A percentile compares a stretch with the other conserved stretches of the same genome.
phyloP scores from a whole-genome alignment of 495 filamentous ascomycete genomes.

The Tuber calosporum region DNA sequence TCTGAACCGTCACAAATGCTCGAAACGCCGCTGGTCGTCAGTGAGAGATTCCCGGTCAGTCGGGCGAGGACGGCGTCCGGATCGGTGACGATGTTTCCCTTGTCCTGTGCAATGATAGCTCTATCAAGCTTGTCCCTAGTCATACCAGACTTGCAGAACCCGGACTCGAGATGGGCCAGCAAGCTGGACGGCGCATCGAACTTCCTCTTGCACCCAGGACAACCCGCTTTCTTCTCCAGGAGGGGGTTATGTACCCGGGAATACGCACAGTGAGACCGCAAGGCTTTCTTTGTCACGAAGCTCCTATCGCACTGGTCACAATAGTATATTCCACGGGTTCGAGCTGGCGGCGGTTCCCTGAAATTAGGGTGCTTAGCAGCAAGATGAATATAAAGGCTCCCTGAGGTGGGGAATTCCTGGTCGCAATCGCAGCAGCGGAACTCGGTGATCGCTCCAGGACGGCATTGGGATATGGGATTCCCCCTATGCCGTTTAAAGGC shows the following conservation, averaged over 20 bases:
- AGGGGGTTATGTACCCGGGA: conserved; percentile 15
- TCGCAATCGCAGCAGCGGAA: conserved; percentile 27
- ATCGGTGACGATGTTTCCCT: conserved; percentile 27
- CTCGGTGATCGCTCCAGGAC: background rate
- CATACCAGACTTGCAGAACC: conserved; percentile 22
- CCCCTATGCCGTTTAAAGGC: background rate
- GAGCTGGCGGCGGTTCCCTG: conserved; percentile 7
- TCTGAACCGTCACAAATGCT: background rate
- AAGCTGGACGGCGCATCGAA: conserved; percentile 21
- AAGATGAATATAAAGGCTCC: conserved; percentile 6
- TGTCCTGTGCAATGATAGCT: conserved; percentile 28
- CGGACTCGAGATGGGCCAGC: conserved; percentile 26
- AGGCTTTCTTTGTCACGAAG: conserved; percentile 2
- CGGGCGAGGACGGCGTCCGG: conserved; percentile 11
- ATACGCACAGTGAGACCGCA: conserved; percentile 3
- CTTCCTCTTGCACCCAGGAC: conserved; percentile 16
- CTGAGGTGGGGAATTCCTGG: conserved; percentile 10
- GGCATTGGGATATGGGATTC: background rate
- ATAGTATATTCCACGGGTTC: background rate
- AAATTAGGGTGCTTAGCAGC: conserved; percentile 10
- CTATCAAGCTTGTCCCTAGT: conserved; percentile 27
- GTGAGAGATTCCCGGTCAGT: conserved; percentile 2
- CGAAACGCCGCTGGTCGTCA: background rate
- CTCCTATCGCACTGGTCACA: conserved; percentile 14
- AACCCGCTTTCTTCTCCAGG: conserved; percentile 8